These are phyloP conservation scores for Guillardia theta DNA, from an alignment of 78 protist genomes.

Conservation along the genomic window DNA sequence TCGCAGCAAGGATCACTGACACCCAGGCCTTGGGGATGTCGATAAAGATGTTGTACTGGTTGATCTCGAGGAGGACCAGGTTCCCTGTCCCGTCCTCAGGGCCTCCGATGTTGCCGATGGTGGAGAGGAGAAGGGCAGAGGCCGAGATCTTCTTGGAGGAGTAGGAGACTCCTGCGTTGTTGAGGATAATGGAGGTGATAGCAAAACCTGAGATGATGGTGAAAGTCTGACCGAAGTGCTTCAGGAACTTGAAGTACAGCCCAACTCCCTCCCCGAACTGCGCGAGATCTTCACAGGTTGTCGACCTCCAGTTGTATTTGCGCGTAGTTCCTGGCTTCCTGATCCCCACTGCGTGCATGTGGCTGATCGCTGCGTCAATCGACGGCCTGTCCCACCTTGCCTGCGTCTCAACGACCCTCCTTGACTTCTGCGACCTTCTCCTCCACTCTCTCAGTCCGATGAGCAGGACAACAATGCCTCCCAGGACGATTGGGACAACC, in stretches of 20 bases:
- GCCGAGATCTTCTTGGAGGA: background rate
- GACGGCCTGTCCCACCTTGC: background rate
- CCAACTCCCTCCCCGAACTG: background rate
- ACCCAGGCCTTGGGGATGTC: background rate
- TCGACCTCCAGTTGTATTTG: background rate
- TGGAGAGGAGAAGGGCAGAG: background rate
- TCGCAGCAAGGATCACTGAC: background rate
- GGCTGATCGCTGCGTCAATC: background rate
- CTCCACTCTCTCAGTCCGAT: no score
- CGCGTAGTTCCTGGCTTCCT: no score
- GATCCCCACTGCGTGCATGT: no score
- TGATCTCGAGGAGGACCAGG: background rate
- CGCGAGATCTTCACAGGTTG: background rate
- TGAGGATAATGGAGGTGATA: background rate
- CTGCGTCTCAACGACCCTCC: background rate
- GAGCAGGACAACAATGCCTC: no score
- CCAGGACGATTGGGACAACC: no score
- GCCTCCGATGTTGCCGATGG: background rate
- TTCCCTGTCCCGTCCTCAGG: background rate
- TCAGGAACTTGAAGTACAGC: background rate
- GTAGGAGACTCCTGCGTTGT: background rate
- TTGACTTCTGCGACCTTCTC: no score
- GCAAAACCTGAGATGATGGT: background rate
- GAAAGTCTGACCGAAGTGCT: background rate
- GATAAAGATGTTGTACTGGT: background rate